Evolutionary conservation across 2,329 filamentous ascomycete species (phyloP).

Genomic region (Chaetomiaceae sp.): DNA sequence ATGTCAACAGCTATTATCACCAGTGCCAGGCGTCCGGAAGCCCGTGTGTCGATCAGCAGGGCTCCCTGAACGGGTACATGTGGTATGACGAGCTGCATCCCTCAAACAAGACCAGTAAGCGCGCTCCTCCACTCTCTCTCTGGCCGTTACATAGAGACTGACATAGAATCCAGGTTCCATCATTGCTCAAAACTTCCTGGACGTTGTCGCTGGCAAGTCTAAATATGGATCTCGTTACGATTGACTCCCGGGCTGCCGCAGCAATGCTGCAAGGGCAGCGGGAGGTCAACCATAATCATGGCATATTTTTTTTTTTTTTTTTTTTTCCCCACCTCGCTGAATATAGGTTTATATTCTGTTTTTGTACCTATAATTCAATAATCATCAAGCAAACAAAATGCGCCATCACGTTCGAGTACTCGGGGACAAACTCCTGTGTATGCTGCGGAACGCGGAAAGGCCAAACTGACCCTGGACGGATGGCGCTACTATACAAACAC

Average conservation of each 20-base stretch:
- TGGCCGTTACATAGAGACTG: not conserved
- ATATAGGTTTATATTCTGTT: too few relatives aligned
- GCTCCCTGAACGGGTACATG: conserved; percentile 55
- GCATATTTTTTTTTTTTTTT: too few relatives aligned
- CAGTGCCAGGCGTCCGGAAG: conserved; percentile 42
- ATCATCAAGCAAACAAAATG: too few relatives aligned
- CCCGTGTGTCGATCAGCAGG: conserved; percentile 37
- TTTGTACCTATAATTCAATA: too few relatives aligned
- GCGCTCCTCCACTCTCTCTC: conserved; percentile 18
- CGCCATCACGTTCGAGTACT: too few relatives aligned
- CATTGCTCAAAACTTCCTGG: conserved; percentile 40
- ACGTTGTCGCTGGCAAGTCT: conserved; percentile 38
- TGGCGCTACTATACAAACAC: too few relatives aligned
- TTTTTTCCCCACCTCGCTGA: too few relatives aligned
- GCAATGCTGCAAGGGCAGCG: not conserved
- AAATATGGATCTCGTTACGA: conserved; percentile 36
- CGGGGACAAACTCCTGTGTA: too few relatives aligned
- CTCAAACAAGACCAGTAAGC: conserved; percentile 56
- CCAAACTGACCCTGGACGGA: too few relatives aligned
- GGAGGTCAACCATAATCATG: not conserved
- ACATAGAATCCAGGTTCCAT: conserved; percentile 32
- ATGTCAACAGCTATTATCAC: conserved; percentile 56
- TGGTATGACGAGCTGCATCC: conserved; percentile 74
- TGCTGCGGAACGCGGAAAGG: too few relatives aligned
- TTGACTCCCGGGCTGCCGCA: not conserved